Percentiles rank a stretch among this genome's conserved stretches.
Conservation (phyloP, 495 filamentous ascomycete genomes). For the Apodospora peruviana region DNA sequence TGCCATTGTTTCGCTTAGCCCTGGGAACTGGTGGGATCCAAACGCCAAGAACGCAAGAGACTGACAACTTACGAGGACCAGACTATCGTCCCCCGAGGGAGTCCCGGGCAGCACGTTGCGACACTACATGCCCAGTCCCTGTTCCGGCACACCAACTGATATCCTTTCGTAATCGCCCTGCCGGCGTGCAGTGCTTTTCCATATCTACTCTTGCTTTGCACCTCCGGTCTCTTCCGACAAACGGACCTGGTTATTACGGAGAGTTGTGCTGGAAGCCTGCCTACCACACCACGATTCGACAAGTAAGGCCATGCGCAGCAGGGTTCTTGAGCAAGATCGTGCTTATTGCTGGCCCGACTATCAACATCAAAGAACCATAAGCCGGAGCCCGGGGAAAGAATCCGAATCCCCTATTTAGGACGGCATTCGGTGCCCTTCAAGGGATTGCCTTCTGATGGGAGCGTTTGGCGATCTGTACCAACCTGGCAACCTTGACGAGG, state of each 20-base stretch:
- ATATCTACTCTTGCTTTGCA: no score
- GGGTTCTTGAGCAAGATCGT: constrained; percentile 3
- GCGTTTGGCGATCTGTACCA: neutral
- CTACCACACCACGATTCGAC: neutral
- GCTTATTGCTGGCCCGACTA: neutral
- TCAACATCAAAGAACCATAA: no score
- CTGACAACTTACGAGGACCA: neutral
- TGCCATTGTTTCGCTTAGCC: neutral
- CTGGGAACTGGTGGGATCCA: neutral
- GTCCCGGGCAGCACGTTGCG: neutral
- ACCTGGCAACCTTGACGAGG: neutral
- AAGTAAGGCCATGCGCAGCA: constrained; percentile 18
- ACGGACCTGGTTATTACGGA: neutral
- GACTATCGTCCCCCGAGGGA: neutral
- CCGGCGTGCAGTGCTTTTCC: neutral
- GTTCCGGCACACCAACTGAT: neutral
- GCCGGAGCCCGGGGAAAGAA: no score
- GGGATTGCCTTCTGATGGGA: neutral
- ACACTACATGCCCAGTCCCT: neutral
- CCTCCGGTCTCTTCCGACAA: neutral
- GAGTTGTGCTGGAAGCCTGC: neutral
- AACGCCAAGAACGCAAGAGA: neutral
- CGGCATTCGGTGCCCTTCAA: no score
- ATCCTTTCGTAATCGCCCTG: neutral
- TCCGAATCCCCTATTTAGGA: no score